Evolutionary conservation across 2,329 filamentous ascomycete species (phyloP), one percentile per base, ranked within the genome.

Genomic region (Cladophialophora exuberans): DNA sequence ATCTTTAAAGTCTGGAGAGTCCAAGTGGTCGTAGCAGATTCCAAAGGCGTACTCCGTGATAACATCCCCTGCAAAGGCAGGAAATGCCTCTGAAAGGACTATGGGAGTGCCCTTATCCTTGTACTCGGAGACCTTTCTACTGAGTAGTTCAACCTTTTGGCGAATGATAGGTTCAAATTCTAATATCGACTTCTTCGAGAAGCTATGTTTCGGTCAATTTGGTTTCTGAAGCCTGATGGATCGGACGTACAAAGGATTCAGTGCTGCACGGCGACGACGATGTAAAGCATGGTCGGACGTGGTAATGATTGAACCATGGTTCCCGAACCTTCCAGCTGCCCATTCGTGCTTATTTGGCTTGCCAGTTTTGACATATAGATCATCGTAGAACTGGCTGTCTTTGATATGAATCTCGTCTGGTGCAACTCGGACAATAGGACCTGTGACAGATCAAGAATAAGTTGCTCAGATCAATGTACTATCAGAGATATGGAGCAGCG

Each of bases 61-160:
- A 33, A 77, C 70, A 22, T 78, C 75, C 28, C 74, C 74, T 1
- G 72, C 73, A 46, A 73, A 67, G 15, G 73, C 73, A 23, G 69
- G 72, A 39, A 72, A 74, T 1, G 70, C 64, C 15, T 42, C 31
- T 11, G 38, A 30, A 3, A 57, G 43, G 10, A 36, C 28, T 3
- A 57, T 28, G 1, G 42, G 22, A 11, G n/a, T 11, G 17, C 23
- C 42, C 18, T 22, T 36, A 11, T 28, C 43, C 18, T 47, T 43
- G 7, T 47, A 47, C 25, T 54, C 23, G 13, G 22, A 4, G 2
- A 57, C 11, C 31, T 43, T 46, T 10, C 17, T 35, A 35, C 50
- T 35, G 3, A 57, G 4, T 17, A 42, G 30, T 17, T 52, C 35
- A 17, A 44, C 26, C 20, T 50, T 50, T 28, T 64, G 54, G 3